Evolutionary conservation across 1,139 yeast species (phyloP), one percentile per base, ranked within the genome.

Genomic region (Kodamaea arcana): DNA sequence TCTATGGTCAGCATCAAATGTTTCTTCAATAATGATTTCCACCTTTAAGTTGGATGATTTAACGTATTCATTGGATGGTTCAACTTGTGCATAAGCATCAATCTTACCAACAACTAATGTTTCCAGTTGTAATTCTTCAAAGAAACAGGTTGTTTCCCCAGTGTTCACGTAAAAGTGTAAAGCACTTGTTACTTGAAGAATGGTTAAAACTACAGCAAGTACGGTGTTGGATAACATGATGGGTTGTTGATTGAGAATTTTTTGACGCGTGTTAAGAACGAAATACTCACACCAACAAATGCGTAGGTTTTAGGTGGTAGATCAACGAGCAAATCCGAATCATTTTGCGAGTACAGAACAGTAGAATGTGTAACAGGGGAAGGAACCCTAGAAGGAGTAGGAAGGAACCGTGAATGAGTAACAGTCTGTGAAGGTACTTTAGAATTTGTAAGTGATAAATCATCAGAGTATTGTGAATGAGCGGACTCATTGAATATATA

Each of bases 81-180:
- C 69, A 41, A 54, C 51, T 33, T 44, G 54, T 42, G 69, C 73
- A 36, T 52, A 56, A 12, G 72, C 73, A 47, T 69, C 72, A 33
- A 69, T 60, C 44, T 60, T 64, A 32, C 75, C 74, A 30, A 67
- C 71, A 23, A 69, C 65, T 42, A 70, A 63, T 11, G 74, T 62
- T 35, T 67, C 63, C 30, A 54, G 55, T 17, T 58, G 65, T 47
- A 70, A 65, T 33, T 67, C 73, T 47, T 70, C 75, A 45, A 51
- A 69, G 49, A 70, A 70, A 50, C 75, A 70, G 45, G 70, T 62
- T 31, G 65, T 56, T 47, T 69, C 69, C 3, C 70, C 71, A 9
- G 75, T 69, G 23, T 60, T 58, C 44, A 69, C 58, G 47, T 70
- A 69, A 53, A 69, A 70, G 48, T 69, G 75, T 45, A 70, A 62